Evolutionary conservation across 169 alveolate species (phyloP), one percentile per base, ranked within the genome.

Genomic region (Eimeria maxima): DNA sequence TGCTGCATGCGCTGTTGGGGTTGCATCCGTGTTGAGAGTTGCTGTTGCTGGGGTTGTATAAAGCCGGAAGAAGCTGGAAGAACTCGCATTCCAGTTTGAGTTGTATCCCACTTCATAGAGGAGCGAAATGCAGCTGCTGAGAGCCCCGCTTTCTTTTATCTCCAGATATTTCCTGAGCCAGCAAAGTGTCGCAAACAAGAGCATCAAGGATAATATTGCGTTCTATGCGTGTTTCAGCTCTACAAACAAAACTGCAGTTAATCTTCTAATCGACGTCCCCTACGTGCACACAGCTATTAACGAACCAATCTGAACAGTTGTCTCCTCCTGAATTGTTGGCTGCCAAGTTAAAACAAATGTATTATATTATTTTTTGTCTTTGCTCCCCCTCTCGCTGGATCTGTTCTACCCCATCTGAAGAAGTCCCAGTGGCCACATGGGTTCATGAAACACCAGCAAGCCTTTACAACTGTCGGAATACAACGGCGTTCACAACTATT

Each of bases 31-130:
- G 76, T 65, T 65, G 18, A 14, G 44, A 65, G 76, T n/a, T 65
- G 76, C 44, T 2, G 44, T 24, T 16, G 76, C 14, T 65, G 76
- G 76, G 38, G 76, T 24, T n/a, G 76, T 65, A 44, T 65, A 65
- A 0, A 65, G 76, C 76, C 76, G 76, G 44, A 65, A 65, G 44
- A 65, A 65, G 76, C 24, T 65, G 76, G 76, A 65, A 24, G 76
- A 65, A 65, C 27, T 65, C 18, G 76, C 76, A 7, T 65, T 76
- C 97, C 97, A 97, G 86, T 96, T 97, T 29, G 97, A 95, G 74
- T 81, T 55, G 84, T 97, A 97, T 4, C 98, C 98, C 47, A 94
- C 90, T 44, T 95, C 97, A 81, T 97, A 97, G 44, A 97, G 93
- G 33, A 74, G 92, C 91, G 60, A 45, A 16, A 97, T 90, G 71